Base-by-base conservation (phyloP, 305 asterid genomes). In the Striga hermonthica region DNA sequence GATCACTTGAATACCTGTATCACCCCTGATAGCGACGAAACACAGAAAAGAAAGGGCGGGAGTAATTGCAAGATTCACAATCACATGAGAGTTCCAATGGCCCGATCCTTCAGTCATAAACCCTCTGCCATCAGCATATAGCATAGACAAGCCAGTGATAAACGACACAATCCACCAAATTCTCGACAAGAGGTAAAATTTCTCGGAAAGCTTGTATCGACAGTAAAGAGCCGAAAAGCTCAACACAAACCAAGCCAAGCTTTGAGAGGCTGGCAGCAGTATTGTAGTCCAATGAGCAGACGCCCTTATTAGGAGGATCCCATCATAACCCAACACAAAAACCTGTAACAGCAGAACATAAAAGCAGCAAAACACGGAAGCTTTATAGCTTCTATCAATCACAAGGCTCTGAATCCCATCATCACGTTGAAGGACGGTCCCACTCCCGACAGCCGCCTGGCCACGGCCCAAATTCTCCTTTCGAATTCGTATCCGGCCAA, bases 121-220 rank as follows among this genome's bases (percentile, higher is more conserved):
- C 45, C 80, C 83, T 80, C 81, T 80, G 70, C 83, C 83, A 76
- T 93, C 98, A 49, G 55, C 82, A 76, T 90, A 93, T 67, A 84
- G 69, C 65, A 81, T 71, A 59, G 75, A 68, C 78, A 86, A 72
- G 70, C 90, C 82, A 56, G 87, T 63, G 9, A 79, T 38, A 58
- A 86, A 90, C 41, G 97, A 87, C n/a, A 82, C 79, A 67, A 79
- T 65, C 98, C 97, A 93, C 98, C 98, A 93, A 61, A 86, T 74
- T 72, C 98, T 90, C 75, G 80, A 68, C 72, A 93, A 65, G 69
- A 83, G 58, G 0, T 88, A 87, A 54, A 84, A 87, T 66, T 74
- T 90, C 74, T 80, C 92, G 43, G 65, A 63, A 54, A 70, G 77
- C 72, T 84, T 83, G 70, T 73, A 78, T 65, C 80, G 86, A 34